A percentile compares a stretch with the other conserved stretches of the same genome.
Conservation (phyloP, 106 monocot species). For the Platanthera guangdongensis region DNA sequence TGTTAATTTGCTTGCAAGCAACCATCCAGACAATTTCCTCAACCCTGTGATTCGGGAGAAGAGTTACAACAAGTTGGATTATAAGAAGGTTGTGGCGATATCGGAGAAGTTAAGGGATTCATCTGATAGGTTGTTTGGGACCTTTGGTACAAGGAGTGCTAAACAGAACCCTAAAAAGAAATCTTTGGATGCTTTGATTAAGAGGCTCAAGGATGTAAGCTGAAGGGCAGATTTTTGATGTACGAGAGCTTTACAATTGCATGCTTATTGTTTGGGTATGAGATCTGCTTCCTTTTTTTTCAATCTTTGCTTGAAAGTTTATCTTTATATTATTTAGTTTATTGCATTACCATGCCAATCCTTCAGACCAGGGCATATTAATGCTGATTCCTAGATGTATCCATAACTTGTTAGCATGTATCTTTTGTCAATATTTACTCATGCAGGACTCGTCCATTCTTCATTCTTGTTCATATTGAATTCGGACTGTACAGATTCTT, state of each 20-base stretch:
- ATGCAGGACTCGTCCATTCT: not conserved
- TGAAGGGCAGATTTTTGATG: conserved; percentile 21
- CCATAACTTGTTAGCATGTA: not conserved
- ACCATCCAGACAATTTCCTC: conserved; percentile 79
- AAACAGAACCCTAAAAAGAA: conserved; percentile 84
- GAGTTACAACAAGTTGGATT: conserved; percentile 81
- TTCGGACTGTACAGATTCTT: not conserved
- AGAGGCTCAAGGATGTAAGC: conserved; percentile 83
- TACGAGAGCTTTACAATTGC: not conserved
- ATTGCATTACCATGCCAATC: not conserved
- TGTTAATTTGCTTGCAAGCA: conserved; percentile 80
- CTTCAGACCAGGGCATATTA: not conserved
- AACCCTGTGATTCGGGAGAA: conserved; percentile 89
- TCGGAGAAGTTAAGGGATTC: conserved; percentile 93
- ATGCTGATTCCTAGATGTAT: not conserved
- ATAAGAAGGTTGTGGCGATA: conserved; percentile 72
- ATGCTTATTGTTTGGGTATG: not conserved
- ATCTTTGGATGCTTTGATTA: conserved; percentile 79
- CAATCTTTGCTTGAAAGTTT: not conserved
- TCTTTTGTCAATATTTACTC: not conserved
- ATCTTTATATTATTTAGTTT: not conserved
- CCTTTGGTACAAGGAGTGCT: conserved; percentile 65
- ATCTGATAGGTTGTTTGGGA: conserved; percentile 73
- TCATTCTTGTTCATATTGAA: not conserved
- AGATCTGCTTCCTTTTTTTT: not conserved